Evolutionary conservation across 1,284 basidiomycete genomes (phyloP), one percentile per base, ranked within the genome.

Genomic region (Fomitopsis schrenkii): DNA sequence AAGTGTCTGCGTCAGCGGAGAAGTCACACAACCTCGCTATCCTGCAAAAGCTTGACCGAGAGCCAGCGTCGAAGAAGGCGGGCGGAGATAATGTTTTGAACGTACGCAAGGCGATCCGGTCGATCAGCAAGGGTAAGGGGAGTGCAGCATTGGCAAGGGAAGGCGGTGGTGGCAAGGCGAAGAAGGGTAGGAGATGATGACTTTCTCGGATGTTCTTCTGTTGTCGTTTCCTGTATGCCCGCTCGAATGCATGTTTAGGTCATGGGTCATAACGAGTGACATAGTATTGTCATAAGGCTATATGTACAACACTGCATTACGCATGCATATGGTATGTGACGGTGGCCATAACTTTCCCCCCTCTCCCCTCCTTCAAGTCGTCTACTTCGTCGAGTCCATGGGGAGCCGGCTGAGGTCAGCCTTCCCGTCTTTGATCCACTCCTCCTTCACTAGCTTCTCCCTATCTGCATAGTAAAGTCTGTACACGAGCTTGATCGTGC

Each of bases 401-500:
- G 79, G 79, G 54, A 83, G 69, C 61, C 77, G 71, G 6, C 77
- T 81, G 75, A 90, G 69, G 54, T 80, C 82, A 19, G 88, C 91
- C 77, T 85, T 90, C 38, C 90, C 90, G 9, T 88, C 85, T 61
- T 90, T 86, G 64, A 93, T 81, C 91, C 91, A 93, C 69, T 92
- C 85, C 71, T 89, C 78, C 77, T 92, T 91, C 60, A 93, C 88
- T 75, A 94, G 68, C 78, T 85, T 88, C 70, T 89, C 85, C 75
- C 77, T 87, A 52, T 87, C 86, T 10, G 75, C 73, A 69, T 84
- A 90, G 71, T 93, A 91, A 66, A 90, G 71, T 64, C 84, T 79
- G 72, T 93, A 93, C 62, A 93, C 90, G 75, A 95, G 77, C 78
- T 95, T 95, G 74, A 98, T 97, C 56, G 97, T 98, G 58, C 94